Evolutionary conservation across 2,329 filamentous ascomycete genomes (phyloP).

Genomic region (Hypomyces rosellus): DNA sequence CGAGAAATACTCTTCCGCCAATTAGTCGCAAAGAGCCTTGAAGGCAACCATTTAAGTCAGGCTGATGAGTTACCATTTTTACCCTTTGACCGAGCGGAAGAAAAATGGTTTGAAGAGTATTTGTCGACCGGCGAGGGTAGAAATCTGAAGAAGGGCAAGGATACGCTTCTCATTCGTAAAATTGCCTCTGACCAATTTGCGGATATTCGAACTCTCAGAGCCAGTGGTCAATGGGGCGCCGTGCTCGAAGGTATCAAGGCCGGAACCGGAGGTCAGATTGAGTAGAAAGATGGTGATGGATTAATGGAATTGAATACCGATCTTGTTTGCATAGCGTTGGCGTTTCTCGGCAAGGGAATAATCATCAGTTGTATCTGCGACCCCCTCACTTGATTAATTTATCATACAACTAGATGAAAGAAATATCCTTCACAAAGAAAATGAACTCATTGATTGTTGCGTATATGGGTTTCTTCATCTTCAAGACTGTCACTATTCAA

Average conservation of each 20-base stretch:
- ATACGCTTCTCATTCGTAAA: slow-evolving; percentile 67
- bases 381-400: background rate
- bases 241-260: slow-evolving; percentile 47
- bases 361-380: background rate
- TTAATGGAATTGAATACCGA: background rate
- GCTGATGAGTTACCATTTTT: slow-evolving; percentile 66
- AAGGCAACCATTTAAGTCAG: slow-evolving; percentile 34
- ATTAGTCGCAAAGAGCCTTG: slow-evolving; percentile 54
- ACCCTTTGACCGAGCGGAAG: slow-evolving; percentile 65
- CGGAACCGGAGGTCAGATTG: slow-evolving; percentile 31
- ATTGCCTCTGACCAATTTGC: slow-evolving; percentile 59
- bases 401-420: background rate
- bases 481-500: background rate
- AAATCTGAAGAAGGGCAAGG: slow-evolving; percentile 57
- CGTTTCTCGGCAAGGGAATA: slow-evolving; percentile 6
- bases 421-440: background rate
- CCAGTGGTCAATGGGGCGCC: slow-evolving; percentile 41
- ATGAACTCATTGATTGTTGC: too few relatives aligned
- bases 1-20: slow-evolving; percentile 61
- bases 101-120: slow-evolving; percentile 66
- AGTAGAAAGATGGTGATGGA: slow-evolving; percentile 16
- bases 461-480: too few relatives aligned
- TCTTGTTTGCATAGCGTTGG: slow-evolving; percentile 13
- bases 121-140: slow-evolving; percentile 60
- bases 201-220: slow-evolving; percentile 39